Base-by-base conservation (phyloP, 2,329 filamentous ascomycete genomes). In the Pyrenophora teres region DNA sequence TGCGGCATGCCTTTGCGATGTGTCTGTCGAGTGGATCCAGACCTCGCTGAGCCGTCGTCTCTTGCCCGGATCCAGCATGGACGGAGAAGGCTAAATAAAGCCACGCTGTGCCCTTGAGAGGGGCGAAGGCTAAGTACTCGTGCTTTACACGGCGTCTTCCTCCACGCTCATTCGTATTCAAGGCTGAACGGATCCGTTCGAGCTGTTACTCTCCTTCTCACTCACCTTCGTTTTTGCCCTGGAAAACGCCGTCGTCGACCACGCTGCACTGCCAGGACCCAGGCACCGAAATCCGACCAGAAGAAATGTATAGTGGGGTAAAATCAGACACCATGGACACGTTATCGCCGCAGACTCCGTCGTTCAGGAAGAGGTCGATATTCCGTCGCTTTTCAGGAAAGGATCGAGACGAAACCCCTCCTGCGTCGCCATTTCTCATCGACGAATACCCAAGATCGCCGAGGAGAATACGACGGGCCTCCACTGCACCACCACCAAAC, bases 311-410 rank as follows among this genome's bases (percentile, higher is more conserved):
- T 27, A 44, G 42, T 32, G 38, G 31, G 38, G 35, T 39, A 46
- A 46, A 39, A 47, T 12, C 23, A 32, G 57, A 41, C 27, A 64
- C 54, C 53, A 36, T 60, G 50, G 52, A 59, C 16, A 30, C 59
- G 46, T 54, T 64, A 38, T 23, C 43, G 37, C 45, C 52, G 38
- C 52, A 50, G 40, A 30, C 27, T 4, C 43, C 56, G n/a, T 37
- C 57, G 6, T 47, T 40, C 23, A 57, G 51, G 32, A 65, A 60
- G 50, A 39, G 42, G 12, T 65, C 62, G 1, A 40, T 64, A 37
- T 59, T 65, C 41, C 60, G 60, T 9, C 63, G 52, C 43, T 62
- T 65, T 41, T 50, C 62, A 8, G 48, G 48, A 39, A 43, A 47
- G 47, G 51, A 52, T n/a, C 46, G 42, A 44, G 52, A 37, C 36